Evolutionary conservation across 2,329 filamentous ascomycete genomes (phyloP).

Genomic region (Calonectria montana): DNA sequence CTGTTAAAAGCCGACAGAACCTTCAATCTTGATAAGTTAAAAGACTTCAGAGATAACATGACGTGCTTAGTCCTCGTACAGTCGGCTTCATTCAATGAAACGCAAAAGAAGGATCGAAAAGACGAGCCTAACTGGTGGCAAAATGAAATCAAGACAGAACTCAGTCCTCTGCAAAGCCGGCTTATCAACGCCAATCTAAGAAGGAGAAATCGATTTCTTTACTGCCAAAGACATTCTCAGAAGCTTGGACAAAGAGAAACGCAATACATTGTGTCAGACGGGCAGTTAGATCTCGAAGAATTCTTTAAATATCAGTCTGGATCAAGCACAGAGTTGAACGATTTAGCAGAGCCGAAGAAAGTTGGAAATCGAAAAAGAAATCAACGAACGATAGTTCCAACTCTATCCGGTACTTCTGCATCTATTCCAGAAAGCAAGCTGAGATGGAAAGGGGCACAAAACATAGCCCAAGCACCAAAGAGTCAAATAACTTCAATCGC

Average conservation of each 20-base stretch:
- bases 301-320: not conserved
- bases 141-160: not conserved
- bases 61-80: not conserved
- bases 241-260: not conserved
- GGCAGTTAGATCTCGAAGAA: not conserved
- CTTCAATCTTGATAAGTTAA: not conserved
- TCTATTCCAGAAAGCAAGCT: slow-evolving; percentile 1
- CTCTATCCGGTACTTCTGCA: slow-evolving; percentile 9
- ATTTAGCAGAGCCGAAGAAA: not conserved
- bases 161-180: not conserved
- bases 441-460: not conserved
- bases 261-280: not conserved
- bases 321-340: not conserved
- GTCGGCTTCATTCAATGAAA: not conserved
- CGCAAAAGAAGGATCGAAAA: not conserved
- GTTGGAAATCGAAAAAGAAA: not conserved
- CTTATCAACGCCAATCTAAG: slow-evolving; percentile 13
- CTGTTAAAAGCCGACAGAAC: not conserved
- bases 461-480: not conserved
- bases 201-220: slow-evolving; percentile 9
- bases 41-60: not conserved
- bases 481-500: slow-evolving; percentile 7
- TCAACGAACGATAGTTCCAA: not conserved
- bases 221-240: slow-evolving; percentile 7
- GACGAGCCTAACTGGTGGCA: not conserved